Base-by-base conservation (phyloP, 2,329 filamentous ascomycete genomes). In the Davidsoniella australis region DNA sequence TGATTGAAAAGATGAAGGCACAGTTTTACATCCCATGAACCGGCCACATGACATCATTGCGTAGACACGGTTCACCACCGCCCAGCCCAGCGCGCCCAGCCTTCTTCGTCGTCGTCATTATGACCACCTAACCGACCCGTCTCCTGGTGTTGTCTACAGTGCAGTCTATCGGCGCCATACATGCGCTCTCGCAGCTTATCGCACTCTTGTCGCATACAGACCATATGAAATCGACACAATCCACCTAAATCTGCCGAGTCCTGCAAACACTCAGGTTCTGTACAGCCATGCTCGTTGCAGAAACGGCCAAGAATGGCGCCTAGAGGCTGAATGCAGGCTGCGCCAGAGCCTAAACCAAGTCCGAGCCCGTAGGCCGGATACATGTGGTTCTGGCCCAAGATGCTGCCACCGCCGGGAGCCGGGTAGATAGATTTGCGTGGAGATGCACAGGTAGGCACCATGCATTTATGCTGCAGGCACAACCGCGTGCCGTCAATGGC, bases 11-110 rank as follows among this genome's bases (percentile, higher is more conserved):
- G 17, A 10, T 10, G 20, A 23, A 43, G 20, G 26, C 29, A 33
- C 8, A 20, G 5, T 14, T 16, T 12, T 2, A 20, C 43, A 37
- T n/a, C 18, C n/a, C 4, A 45, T 33, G 29, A 33, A 33, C 29
- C 29, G 29, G 8, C 29, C 29, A 33, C 29, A 33, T 33, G 29
- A 33, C 29, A 9, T 33, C 24, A 45, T 17, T 23, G 5, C 40
- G 40, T 43, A 43, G n/a, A 5, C 7, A 36, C 12, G 7, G 20
- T 46, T 46, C 5, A 48, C 40, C 39, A 48, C 10, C 29, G 40
- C n/a, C 47, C 47, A 12, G 47, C 36, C 47, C 47, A 48, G 3
- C 33, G 26, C 9, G 47, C 38, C 47, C 47, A 48, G 40, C 40
- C 33, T 12, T 43, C 47, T 20, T 18, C 17, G 10, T 39, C 17